These are phyloP conservation scores for Aspergillus diversus DNA, from an alignment of 495 filamentous ascomycete genomes.

Conservation along the genomic window DNA sequence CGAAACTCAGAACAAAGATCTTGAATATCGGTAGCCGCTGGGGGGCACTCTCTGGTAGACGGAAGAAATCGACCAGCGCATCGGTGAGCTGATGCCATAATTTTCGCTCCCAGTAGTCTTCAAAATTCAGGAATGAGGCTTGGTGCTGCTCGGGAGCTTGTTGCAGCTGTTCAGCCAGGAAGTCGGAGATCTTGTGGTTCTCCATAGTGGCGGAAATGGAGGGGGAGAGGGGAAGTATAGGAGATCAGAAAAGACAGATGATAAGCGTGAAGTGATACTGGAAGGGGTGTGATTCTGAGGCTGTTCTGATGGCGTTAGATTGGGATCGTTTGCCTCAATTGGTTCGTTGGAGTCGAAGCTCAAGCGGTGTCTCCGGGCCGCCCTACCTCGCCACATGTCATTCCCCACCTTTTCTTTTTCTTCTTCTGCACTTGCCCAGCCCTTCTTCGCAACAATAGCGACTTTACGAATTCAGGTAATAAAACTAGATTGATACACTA, in stretches of 20 bases:
- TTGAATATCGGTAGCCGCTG: slow-evolving; percentile 91
- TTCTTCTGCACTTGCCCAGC: no score
- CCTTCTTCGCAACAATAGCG: not conserved
- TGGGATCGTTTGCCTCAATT: slow-evolving; percentile 14
- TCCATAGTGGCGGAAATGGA: slow-evolving; percentile 59
- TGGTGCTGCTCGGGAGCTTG: slow-evolving; percentile 85
- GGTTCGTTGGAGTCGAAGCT: slow-evolving; percentile 18
- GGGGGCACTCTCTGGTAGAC: slow-evolving; percentile 72
- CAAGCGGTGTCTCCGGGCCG: slow-evolving; percentile 27
- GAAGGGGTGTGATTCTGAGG: slow-evolving; percentile 12
- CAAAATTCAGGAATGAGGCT: slow-evolving; percentile 84
- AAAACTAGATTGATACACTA: not conserved
- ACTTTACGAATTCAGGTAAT: not conserved
- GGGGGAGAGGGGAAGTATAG: slow-evolving; percentile 6
- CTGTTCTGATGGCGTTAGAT: slow-evolving; percentile 21
- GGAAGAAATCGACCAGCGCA: slow-evolving; percentile 85
- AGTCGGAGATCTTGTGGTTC: slow-evolving; percentile 85
- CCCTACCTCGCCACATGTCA: slow-evolving; percentile 22
- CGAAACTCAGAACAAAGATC: slow-evolving; percentile 92
- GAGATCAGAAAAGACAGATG: not conserved
- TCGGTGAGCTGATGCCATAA: slow-evolving; percentile 99
- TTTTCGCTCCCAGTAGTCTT: slow-evolving; percentile 98
- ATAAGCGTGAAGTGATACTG: slow-evolving; percentile 11
- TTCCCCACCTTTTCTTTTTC: not conserved
- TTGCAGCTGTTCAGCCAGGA: slow-evolving; percentile 85